Percentiles rank a stretch among this genome's conserved stretches.
These are phyloP conservation scores for Primulina tabacum DNA, from an alignment of 257 asterid genomes.

Conservation along the genomic window DNA sequence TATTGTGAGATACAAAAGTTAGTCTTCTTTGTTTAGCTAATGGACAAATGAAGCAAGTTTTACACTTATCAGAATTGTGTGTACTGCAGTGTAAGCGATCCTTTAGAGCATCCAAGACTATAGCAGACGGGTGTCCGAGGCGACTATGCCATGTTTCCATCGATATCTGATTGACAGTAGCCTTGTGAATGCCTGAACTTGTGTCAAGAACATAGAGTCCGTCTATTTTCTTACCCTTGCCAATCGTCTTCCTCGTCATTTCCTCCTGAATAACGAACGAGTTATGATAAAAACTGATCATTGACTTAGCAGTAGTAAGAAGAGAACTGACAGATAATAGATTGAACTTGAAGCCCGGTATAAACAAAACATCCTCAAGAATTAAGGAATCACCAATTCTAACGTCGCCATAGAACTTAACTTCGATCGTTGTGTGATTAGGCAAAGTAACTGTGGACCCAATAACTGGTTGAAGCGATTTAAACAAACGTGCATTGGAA, in stretches of 20 bases:
- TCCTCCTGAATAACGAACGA: background rate
- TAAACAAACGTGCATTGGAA: no score
- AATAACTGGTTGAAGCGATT: no score
- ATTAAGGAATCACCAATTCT: rapidly evolving
- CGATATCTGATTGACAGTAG: no score
- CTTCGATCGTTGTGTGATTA: rapidly evolving
- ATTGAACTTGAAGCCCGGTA: background rate
- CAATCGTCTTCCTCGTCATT: background rate
- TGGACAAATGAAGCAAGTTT: background rate
- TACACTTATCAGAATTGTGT: no score
- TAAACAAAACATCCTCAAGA: background rate
- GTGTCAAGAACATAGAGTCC: background rate
- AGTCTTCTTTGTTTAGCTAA: background rate
- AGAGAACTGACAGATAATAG: background rate
- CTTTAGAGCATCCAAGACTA: no score
- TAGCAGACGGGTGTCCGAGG: no score
- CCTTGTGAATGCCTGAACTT: no score
- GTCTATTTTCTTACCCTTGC: background rate
- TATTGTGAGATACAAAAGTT: background rate
- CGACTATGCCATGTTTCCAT: no score
- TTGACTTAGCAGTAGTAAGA: no score
- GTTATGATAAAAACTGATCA: background rate
- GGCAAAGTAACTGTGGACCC: background rate
- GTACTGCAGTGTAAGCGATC: no score
- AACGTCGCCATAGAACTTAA: background rate